Evolutionary conservation across 768 basidiomycete genomes (phyloP), one percentile per base, ranked within the genome.

Genomic region (Amanita exitialis): DNA sequence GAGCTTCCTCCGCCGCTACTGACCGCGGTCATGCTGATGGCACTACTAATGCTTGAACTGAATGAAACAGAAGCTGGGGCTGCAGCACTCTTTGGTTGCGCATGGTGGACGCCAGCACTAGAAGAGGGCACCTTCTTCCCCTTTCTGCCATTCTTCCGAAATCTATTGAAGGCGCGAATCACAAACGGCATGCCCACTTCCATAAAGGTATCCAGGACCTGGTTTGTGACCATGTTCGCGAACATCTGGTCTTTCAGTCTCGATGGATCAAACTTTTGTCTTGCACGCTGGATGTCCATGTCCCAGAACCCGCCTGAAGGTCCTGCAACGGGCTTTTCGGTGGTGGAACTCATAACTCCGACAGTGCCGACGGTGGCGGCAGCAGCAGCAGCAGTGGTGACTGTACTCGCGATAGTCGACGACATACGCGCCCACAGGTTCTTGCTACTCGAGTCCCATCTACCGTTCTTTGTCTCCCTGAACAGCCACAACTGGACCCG

Each of bases 221-320:
- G 94, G 61, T 88, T 90, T 18, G 91, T 95, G 0, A 94, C 91
- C 18, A 82, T 83, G 61, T 82, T 90, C 13, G 94, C 93, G 60
- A 96, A 94, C 79, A 97, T 86, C 70, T 98, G 91, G 37, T 87
- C 84, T 64, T 85, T 78, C 49, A 98, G 70, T 51, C 95, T 73
- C 43, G 72, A 72, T 6, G 84, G 78, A 53, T 82, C 80, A 15
- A 87, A 65, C 61, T 83, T 86, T 54, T 70, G 66, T 42, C 76
- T 71, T 30, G 77, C 80, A 49, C 64, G 75, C 7, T 59, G 60
- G 18, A 63, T 64, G 59, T 82, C 76, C 20, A 70, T 67, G 52
- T 82, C 77, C 77, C 83, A 86, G 18, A 78, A 57, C 3, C 56
- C 56, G 53, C 32, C 57, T 18, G 50, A 55, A 4, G 53, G 47